Base-by-base conservation (phyloP, 352 stramenopile species). In the Phytophthora kernoviae region DNA sequence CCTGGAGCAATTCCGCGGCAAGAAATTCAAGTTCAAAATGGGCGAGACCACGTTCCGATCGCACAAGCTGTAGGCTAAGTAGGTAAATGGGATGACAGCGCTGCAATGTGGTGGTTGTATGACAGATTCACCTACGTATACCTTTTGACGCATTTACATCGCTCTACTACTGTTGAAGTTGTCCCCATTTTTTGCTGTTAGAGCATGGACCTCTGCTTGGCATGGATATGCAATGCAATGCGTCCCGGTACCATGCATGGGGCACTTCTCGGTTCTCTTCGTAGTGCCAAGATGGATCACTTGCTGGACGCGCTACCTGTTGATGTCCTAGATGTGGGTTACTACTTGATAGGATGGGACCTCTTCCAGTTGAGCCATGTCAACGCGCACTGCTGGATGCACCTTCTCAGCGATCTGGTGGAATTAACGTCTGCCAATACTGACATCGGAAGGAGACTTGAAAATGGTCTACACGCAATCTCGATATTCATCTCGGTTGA, bases 11-110 rank as follows among this genome's bases (percentile, higher is more conserved):
- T 64, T 92, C 33, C 84, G 84, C 5, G 83, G 85, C 69, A 94
- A 94, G 70, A 94, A 93, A 52, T 82, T 94, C 67, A 93, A 93
- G 69, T 85, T 94, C 53, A 91, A 90, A 60, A 85, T 91, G 75
- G 84, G 84, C 36, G 82, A 91, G 39, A 91, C 77, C 21, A 73
- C 80, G 9, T 84, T 94, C 56, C 79, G 79, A 21, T 91, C 85
- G n/a, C 81, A 92, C 59, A 91, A 94, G 56, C 66, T 94, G n/a
- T 92, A 73, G 34, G 33, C 33, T 39, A 39, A 8, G 33, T 6
- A 8, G 22, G 33, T 22, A 47, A 6, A 30, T 30, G n/a, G n/a
- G n/a, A n/a, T n/a, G n/a, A n/a, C n/a, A n/a, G n/a, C n/a, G n/a
- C n/a, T n/a, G n/a, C n/a, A n/a, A n/a, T n/a, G n/a, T n/a, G n/a